A percentile compares a stretch with the other conserved stretches of the same genome.
phyloP scores from a whole-genome alignment of 768 basidiomycete genomes.

The Rhizopogon salebrosus region DNA sequence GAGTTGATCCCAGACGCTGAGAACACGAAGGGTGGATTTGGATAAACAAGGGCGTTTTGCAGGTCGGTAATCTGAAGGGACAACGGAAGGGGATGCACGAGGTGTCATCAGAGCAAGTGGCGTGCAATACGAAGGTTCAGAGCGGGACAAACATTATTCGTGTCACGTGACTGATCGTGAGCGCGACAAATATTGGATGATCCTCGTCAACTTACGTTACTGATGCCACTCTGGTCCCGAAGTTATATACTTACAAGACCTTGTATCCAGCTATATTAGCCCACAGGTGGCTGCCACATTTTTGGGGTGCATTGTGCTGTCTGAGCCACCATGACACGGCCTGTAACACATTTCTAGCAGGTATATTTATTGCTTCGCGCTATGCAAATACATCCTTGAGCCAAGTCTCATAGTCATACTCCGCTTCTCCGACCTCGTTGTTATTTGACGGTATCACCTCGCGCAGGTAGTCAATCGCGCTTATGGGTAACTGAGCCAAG shows the following conservation, averaged over 20 bases:
- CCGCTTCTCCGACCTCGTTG: slow-evolving; percentile 54
- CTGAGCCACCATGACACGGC: too few relatives aligned
- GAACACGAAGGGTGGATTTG: slow-evolving; percentile 41
- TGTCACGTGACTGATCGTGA: too few relatives aligned
- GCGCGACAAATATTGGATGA: too few relatives aligned
- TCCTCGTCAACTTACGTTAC: too few relatives aligned
- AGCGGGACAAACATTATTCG: too few relatives aligned
- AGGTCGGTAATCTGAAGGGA: slow-evolving; percentile 31
- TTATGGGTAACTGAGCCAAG: slow-evolving; percentile 71
- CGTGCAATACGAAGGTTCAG: too few relatives aligned
- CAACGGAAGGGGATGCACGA: slow-evolving; percentile 24
- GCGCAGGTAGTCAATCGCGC: slow-evolving; percentile 75
- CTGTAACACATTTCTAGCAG: neutral
- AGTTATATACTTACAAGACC: too few relatives aligned
- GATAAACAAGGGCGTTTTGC: slow-evolving; percentile 49
- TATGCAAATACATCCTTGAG: slow-evolving; percentile 72
- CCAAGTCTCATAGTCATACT: slow-evolving; percentile 83
- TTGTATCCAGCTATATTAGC: too few relatives aligned
- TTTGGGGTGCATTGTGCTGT: too few relatives aligned
- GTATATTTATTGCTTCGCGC: slow-evolving; percentile 3
- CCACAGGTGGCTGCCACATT: too few relatives aligned
- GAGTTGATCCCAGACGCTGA: slow-evolving; percentile 62
- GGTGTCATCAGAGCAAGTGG: slow-evolving; percentile 10
- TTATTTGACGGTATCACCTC: slow-evolving; percentile 67
- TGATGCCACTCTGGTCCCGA: too few relatives aligned